Conservation (phyloP, 1,139 yeast genomes). For the Yamadazyma blattariae region DNA sequence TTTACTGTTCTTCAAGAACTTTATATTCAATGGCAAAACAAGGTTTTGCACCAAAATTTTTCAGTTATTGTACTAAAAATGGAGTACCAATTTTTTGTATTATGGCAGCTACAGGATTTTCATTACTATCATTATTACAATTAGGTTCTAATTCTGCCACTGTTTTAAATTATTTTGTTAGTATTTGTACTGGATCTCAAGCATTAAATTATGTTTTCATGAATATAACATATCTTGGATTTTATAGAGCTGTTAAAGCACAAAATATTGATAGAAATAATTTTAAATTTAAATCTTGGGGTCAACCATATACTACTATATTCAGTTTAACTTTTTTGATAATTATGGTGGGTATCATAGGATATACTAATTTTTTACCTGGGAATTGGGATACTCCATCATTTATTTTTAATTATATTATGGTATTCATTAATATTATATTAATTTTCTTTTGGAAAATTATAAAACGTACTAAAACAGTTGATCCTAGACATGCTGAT, state of each 20-base stretch:
- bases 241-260: slow-evolving; percentile 56
- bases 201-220: slow-evolving; percentile 67
- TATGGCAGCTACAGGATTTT: slow-evolving; percentile 59
- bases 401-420: slow-evolving; percentile 40
- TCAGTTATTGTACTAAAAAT: slow-evolving; percentile 26
- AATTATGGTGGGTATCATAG: slow-evolving; percentile 34
- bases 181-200: slow-evolving; percentile 75
- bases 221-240: slow-evolving; percentile 55
- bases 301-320: slow-evolving; percentile 71
- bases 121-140: slow-evolving; percentile 56
- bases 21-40: slow-evolving; percentile 32
- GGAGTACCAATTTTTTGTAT: slow-evolving; percentile 40
- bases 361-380: slow-evolving; percentile 36
- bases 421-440: slow-evolving; percentile 25
- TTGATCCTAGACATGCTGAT: slow-evolving; percentile 27
- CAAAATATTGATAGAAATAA: slow-evolving; percentile 63
- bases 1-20: slow-evolving; percentile 39
- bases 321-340: slow-evolving; percentile 31
- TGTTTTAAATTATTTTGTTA: slow-evolving; percentile 74
- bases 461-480: slow-evolving; percentile 21
- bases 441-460: slow-evolving; percentile 27
- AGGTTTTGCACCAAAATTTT: slow-evolving; percentile 37
- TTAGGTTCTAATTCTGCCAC: slow-evolving; percentile 49
- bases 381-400: slow-evolving; percentile 23
- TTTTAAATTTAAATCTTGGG: slow-evolving; percentile 70